Conservation (phyloP, 2,329 filamentous ascomycete species). For the Penicillium expansum region DNA sequence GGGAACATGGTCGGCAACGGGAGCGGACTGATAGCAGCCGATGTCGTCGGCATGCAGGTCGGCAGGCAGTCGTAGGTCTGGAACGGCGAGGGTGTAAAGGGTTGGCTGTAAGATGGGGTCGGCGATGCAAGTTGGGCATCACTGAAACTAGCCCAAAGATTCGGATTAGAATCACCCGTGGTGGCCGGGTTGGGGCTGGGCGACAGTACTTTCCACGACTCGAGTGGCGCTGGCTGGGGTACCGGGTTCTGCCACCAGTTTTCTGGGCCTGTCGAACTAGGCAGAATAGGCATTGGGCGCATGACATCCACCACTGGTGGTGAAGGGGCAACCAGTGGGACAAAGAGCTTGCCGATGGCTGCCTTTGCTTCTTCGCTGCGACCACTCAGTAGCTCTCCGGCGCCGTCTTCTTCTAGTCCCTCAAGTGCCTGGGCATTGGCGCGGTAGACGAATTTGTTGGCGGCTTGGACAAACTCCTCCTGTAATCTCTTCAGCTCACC, state of each 20-base stretch:
- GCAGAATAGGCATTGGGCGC: slow-evolving; percentile 78
- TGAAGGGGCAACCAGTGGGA: slow-evolving; percentile 78
- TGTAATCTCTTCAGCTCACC: slow-evolving; percentile 95
- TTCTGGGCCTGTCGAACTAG: slow-evolving; percentile 71
- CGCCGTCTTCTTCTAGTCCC: slow-evolving; percentile 93
- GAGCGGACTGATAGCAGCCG: slow-evolving; percentile 70
- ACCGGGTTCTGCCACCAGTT: slow-evolving; percentile 79
- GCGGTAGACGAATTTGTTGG: slow-evolving; percentile 96
- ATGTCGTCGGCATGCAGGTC: slow-evolving; percentile 67
- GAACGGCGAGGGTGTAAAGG: slow-evolving; percentile 68
- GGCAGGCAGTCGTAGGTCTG: slow-evolving; percentile 74
- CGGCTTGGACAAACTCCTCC: slow-evolving; percentile 91
- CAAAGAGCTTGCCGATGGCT: slow-evolving; percentile 79
- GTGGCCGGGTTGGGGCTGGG: slow-evolving; percentile 76
- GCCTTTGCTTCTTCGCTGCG: slow-evolving; percentile 92
- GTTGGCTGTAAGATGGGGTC: slow-evolving; percentile 74
- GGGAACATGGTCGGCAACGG: slow-evolving; percentile 79
- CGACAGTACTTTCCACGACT: slow-evolving; percentile 86
- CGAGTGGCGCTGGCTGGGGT: slow-evolving; percentile 67
- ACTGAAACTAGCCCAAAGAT: slow-evolving; percentile 75
- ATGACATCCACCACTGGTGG: slow-evolving; percentile 87
- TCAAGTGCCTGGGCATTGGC: slow-evolving; percentile 86
- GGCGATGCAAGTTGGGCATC: slow-evolving; percentile 74
- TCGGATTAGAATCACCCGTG: slow-evolving; percentile 68
- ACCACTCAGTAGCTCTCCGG: slow-evolving; percentile 86